phyloP scores from a whole-genome alignment of 108 stramenopile species.

The Bacterosira constricta region DNA sequence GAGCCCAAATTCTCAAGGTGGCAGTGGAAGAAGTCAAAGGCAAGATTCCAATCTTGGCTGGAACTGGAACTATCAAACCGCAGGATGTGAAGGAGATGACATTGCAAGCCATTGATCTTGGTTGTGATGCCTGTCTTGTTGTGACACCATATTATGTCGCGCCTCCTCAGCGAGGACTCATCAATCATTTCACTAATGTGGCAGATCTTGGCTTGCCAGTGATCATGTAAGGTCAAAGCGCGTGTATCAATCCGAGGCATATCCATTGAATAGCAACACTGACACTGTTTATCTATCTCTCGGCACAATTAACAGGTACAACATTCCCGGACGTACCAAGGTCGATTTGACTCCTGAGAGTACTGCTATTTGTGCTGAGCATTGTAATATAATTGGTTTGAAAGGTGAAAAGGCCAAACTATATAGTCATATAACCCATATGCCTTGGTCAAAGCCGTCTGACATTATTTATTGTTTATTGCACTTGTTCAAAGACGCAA shows the following conservation, averaged over 20 bases:
- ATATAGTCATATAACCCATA: no score
- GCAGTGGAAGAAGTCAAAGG: conserved; percentile 80
- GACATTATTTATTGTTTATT: no score
- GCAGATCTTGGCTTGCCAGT: conserved; percentile 90
- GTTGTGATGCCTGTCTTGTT: conserved; percentile 89
- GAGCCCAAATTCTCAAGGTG: conserved; percentile 68
- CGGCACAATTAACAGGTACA: no score
- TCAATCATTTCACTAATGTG: conserved; percentile 74
- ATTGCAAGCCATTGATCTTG: conserved; percentile 85
- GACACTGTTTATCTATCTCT: no score
- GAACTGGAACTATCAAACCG: conserved; percentile 88
- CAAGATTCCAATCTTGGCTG: conserved; percentile 73
- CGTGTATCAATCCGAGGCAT: no score
- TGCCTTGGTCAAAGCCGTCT: no score
- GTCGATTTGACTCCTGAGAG: conserved; percentile 69
- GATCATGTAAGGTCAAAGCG: no score
- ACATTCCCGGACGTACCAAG: conserved; percentile 86
- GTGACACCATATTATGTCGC: conserved; percentile 96
- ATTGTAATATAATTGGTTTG: conserved; percentile 77
- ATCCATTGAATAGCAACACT: no score
- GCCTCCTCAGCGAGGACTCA: conserved; percentile 85
- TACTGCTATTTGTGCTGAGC: conserved; percentile 63
- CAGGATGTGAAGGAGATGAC: conserved; percentile 71
- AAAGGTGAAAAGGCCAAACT: no score
- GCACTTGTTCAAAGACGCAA: no score